Conservation (phyloP, 306 rosid species). For the Pueraria montana region DNA sequence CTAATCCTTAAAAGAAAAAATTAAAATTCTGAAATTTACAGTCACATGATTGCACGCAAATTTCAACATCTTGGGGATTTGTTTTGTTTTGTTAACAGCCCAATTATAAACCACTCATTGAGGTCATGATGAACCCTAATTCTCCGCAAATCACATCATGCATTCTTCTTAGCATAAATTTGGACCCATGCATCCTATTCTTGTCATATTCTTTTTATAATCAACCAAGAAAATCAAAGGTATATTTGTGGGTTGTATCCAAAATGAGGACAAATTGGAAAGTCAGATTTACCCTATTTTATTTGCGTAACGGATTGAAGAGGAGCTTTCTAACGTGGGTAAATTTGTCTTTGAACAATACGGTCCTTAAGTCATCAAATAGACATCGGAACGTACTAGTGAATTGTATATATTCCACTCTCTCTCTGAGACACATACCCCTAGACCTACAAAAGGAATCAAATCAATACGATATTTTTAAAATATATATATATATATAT, state of each 20-base stretch:
- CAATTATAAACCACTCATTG: constrained; percentile 67
- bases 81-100: constrained; percentile 56
- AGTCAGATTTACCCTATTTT: constrained; percentile 49
- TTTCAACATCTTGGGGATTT: constrained; percentile 65
- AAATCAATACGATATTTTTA: background rate
- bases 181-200: constrained; percentile 54
- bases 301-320: background rate
- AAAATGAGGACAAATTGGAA: constrained; percentile 34
- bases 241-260: constrained; percentile 52
- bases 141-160: constrained; percentile 65
- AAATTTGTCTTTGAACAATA: constrained; percentile 46
- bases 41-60: constrained; percentile 59
- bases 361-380: constrained; percentile 7
- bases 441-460: constrained; percentile 9
- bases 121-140: constrained; percentile 63
- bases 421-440: background rate
- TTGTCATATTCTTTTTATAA: constrained; percentile 56
- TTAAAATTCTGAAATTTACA: constrained; percentile 42
- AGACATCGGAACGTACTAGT: constrained; percentile 30
- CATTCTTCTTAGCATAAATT: constrained; percentile 51
- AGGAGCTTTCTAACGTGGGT: constrained; percentile 35
- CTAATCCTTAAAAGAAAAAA: constrained; percentile 35
- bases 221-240: constrained; percentile 50
- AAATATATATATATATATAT: too few relatives aligned
- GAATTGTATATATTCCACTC: constrained; percentile 39